A percentile compares a stretch with the other conserved stretches of the same genome.
Evolutionary conservation across 116 monocot genomes (phyloP).

Genomic region (Iris pallida): DNA sequence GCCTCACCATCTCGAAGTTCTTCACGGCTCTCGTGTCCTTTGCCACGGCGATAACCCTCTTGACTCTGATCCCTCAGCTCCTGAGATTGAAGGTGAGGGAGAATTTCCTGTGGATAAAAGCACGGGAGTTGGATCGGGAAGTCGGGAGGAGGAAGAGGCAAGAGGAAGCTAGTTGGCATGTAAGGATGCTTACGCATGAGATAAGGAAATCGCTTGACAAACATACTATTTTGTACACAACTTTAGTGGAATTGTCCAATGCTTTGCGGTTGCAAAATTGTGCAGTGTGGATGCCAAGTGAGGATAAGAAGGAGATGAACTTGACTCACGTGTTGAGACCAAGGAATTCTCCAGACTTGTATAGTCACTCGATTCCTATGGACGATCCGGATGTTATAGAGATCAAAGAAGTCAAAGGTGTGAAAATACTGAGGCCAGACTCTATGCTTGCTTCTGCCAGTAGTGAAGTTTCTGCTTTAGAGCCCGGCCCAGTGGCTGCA

Average conservation of each 20-base stretch:
- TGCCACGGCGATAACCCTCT: conserved; percentile 51
- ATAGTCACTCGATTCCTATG: conserved; percentile 15
- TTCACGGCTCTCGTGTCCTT: conserved; percentile 61
- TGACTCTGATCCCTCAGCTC: conserved; percentile 53
- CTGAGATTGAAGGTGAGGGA: conserved; percentile 47
- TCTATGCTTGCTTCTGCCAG: conserved; percentile 25
- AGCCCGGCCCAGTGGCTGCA: conserved; percentile 31
- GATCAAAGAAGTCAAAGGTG: conserved; percentile 16
- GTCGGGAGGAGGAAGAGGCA: conserved; percentile 43
- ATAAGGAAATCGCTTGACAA: conserved; percentile 48
- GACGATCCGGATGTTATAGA: conserved; percentile 31
- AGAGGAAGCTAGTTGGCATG: conserved; percentile 49
- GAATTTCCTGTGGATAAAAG: conserved; percentile 41
- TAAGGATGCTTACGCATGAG: conserved; percentile 48
- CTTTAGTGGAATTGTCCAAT: conserved; percentile 56
- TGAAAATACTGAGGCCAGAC: conserved; percentile 20
- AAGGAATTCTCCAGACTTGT: conserved; percentile 11
- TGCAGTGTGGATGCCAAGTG: conserved; percentile 57
- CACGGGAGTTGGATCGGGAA: conserved; percentile 39
- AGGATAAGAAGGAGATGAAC: conserved; percentile 16
- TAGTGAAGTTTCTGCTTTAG: conserved; percentile 7
- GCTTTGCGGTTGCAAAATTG: conserved; percentile 35
- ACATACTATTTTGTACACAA: conserved; percentile 50
- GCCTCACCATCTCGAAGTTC: conserved; percentile 51
- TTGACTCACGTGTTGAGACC: conserved; percentile 37